These are phyloP conservation scores for Gloeopeniophorella convolvens DNA, from an alignment of 768 basidiomycete genomes.

Conservation along the genomic window DNA sequence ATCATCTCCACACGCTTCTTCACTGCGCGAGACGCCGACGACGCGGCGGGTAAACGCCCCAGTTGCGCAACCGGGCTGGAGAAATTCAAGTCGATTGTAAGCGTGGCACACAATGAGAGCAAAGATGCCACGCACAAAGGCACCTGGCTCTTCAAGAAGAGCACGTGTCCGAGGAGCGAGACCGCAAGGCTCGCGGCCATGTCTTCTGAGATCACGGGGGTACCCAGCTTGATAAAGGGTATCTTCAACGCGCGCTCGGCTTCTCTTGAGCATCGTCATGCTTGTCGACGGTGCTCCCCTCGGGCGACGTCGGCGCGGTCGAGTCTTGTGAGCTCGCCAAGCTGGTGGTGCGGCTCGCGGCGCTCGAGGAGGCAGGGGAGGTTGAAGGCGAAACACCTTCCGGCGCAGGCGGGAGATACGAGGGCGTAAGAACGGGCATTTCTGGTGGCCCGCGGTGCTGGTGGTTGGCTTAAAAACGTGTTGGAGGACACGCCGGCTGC, in stretches of 20 bases:
- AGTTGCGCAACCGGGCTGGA: constrained; percentile 62
- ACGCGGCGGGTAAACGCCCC: constrained; percentile 43
- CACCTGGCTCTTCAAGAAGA: constrained; percentile 74
- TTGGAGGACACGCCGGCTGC: neutral
- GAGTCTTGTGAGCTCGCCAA: neutral
- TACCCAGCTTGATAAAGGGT: constrained; percentile 42
- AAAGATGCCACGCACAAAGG: constrained; percentile 53
- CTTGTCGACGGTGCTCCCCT: neutral
- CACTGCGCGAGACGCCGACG: constrained; percentile 42
- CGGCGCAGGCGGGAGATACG: constrained; percentile 3
- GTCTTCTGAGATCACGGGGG: constrained; percentile 44
- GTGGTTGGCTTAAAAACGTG: neutral
- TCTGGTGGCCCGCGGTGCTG: neutral
- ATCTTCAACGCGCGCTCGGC: constrained; percentile 23
- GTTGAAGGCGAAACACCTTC: neutral
- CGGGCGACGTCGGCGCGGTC: constrained; percentile 5
- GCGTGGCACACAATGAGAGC: neutral
- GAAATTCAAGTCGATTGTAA: neutral
- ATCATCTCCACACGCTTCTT: constrained; percentile 61
- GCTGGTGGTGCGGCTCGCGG: neutral
- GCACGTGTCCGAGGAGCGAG: constrained; percentile 58
- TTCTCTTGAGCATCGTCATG: neutral
- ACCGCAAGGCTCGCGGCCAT: constrained; percentile 61
- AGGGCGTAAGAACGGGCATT: constrained; percentile 12
- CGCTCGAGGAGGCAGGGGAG: neutral